A percentile compares a stretch with the other conserved stretches of the same genome.
Evolutionary conservation across 2,329 filamentous ascomycete genomes (phyloP).

Genomic region (Emmonsiellopsis sp.): DNA sequence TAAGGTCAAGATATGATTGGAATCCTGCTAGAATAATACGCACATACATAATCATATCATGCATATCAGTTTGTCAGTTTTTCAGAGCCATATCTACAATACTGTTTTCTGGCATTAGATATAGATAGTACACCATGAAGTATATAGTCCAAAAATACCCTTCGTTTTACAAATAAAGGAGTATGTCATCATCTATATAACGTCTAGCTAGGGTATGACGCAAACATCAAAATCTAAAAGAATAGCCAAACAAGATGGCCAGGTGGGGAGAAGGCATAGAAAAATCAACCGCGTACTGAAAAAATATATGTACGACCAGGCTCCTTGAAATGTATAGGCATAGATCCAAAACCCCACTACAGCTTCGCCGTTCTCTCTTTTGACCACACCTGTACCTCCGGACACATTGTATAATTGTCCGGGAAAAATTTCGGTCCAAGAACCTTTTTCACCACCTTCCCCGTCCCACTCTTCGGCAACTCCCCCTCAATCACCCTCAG

Average conservation of each 20-base stretch:
- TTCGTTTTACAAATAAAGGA: too few species aligned
- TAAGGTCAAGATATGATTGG: slow-evolving; percentile 39
- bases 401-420: slow-evolving; percentile 13
- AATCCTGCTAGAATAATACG: not conserved
- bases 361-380: slow-evolving; percentile 4
- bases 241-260: too few species aligned
- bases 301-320: not conserved
- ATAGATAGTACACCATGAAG: too few species aligned
- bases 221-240: too few species aligned
- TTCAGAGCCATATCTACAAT: too few species aligned
- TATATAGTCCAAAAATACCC: not conserved
- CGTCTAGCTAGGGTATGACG: too few species aligned
- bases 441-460: slow-evolving; percentile 43
- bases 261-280: too few species aligned
- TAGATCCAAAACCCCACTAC: not conserved
- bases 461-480: slow-evolving; percentile 39
- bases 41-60: too few species aligned
- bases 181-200: too few species aligned
- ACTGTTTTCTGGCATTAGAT: too few species aligned
- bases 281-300: too few species aligned
- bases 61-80: too few species aligned
- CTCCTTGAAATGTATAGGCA: not conserved
- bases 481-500: slow-evolving; percentile 29
- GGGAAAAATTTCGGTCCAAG: slow-evolving; percentile 32
- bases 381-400: slow-evolving; percentile 18